These are phyloP conservation scores for Sanguinoderma infundibulare DNA, from an alignment of 1,284 basidiomycete genomes.

Conservation along the genomic window DNA sequence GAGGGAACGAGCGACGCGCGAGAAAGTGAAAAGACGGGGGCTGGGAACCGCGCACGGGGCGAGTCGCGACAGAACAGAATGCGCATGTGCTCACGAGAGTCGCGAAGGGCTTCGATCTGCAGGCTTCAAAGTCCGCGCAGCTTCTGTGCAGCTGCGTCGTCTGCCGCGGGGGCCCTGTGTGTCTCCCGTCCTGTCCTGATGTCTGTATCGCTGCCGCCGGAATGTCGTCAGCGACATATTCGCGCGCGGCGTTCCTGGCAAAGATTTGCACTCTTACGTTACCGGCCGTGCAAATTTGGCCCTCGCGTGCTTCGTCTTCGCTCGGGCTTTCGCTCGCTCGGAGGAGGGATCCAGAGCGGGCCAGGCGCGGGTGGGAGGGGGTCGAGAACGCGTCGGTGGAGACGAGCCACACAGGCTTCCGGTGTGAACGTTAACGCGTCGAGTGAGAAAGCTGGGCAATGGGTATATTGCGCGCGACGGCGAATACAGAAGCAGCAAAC, in stretches of 20 bases:
- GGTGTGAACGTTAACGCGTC: conserved; percentile 1
- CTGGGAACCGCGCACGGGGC: not conserved
- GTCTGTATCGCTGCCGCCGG: conserved; percentile 6
- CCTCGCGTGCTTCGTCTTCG: not conserved
- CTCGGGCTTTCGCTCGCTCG: not conserved
- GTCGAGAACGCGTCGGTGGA: conserved; percentile 19
- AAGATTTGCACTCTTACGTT: conserved; percentile 21
- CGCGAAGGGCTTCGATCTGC: not conserved
- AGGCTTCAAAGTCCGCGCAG: not conserved
- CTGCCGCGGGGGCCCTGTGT: not conserved
- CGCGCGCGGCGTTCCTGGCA: conserved; percentile 15
- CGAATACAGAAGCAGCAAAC: conserved; percentile 15
- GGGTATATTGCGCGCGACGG: conserved; percentile 4
- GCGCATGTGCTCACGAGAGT: not conserved
- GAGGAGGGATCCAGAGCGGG: conserved; percentile 12
- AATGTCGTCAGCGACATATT: conserved; percentile 5
- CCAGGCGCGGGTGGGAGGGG: conserved; percentile 2
- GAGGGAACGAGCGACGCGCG: not conserved
- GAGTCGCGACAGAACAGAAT: not conserved
- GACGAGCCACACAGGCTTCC: conserved; percentile 13
- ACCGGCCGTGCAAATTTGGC: not conserved
- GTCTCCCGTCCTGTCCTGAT: not conserved
- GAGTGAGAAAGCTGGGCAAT: not conserved
- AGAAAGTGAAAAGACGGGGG: too few relatives aligned
- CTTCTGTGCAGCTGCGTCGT: not conserved